Base-by-base conservation (phyloP, 1,284 basidiomycete genomes). In the Irpex rosettiformis region DNA sequence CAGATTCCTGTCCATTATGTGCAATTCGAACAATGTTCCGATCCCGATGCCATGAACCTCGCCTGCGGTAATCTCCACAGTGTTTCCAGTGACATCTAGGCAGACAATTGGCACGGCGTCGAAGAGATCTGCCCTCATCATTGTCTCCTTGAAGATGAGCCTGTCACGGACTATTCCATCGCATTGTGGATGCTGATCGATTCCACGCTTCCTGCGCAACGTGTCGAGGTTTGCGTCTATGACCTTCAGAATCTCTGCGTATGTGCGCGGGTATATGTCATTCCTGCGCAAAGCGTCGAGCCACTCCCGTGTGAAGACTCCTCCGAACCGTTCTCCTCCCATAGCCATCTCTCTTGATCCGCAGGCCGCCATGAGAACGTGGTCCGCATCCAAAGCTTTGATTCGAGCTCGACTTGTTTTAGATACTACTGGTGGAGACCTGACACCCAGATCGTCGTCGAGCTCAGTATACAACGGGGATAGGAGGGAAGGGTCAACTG, bases 351-450 rank as follows among this genome's bases (percentile, higher is more conserved):
- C 58, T n/a, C 56, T 25, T 28, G 42, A 57, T 8, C 54, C 54
- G 51, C 60, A 61, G 7, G 60, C 60, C 11, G 60, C 60, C 47
- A 61, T 52, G 7, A 61, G 58, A 13, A 61, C 58, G 30, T 61
- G 58, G 28, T 61, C 52, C 53, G 47, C 43, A 8, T 52, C 27
- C 45, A 47, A 21, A 10, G 45, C 45, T 47, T 25, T 47, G 24
- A 47, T 21, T 25, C 21, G 43, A 18, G 13, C 43, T 8, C 22
- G 18, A 18, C 21, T 47, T 8, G 18, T 18, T 18, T 24, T 47
- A 18, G 37, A 25, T 5, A 30, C 43, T 18, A 18, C 52, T 3
- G n/a, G 4, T 25, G 29, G 21, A 10, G 22, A 7, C 8, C 22
- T n/a, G 11, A 21, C 22, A 49, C 49, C 27, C 24, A 61, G 21